Conservation (phyloP, 331 rosid genomes). For the Cydonia oblonga region DNA sequence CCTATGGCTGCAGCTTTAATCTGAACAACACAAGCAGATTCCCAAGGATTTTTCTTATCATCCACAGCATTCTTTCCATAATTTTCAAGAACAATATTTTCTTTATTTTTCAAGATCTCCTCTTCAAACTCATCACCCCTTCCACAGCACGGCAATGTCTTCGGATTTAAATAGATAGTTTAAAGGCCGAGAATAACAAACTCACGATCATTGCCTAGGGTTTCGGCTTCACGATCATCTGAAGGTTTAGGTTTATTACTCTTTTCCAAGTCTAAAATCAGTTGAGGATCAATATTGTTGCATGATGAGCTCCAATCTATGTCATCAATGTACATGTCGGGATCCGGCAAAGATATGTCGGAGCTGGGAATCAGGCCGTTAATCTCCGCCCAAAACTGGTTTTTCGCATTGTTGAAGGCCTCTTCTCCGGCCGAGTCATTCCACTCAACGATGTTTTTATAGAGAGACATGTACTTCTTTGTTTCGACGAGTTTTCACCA, state of each 20-base stretch:
- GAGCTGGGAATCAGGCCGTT: no score
- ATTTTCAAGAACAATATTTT: constrained; percentile 5
- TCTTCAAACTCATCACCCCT: constrained; percentile 38
- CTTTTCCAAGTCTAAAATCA: constrained; percentile 41
- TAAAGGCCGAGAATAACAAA: constrained; percentile 19
- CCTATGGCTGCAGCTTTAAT: neutral
- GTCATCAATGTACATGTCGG: constrained; percentile 38
- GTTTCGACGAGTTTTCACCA: no score
- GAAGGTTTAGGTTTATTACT: constrained; percentile 12
- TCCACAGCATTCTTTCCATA: constrained; percentile 7
- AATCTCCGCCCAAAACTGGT: no score
- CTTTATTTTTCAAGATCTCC: constrained; percentile 11
- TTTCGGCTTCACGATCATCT: neutral
- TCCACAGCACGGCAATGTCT: constrained; percentile 36
- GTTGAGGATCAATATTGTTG: constrained; percentile 35
- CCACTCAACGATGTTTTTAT: no score
- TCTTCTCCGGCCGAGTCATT: no score
- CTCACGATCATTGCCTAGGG: constrained; percentile 2
- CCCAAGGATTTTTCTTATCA: constrained; percentile 28
- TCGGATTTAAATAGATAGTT: constrained; percentile 22
- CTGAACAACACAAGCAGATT: neutral
- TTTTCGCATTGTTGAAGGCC: no score
- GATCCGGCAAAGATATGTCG: constrained; percentile 48
- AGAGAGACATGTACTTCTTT: no score
- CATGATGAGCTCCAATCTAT: constrained; percentile 47